These are phyloP conservation scores for Aspergillus brunneoviolaceus DNA, from an alignment of 2,329 filamentous ascomycete genomes.

Conservation along the genomic window DNA sequence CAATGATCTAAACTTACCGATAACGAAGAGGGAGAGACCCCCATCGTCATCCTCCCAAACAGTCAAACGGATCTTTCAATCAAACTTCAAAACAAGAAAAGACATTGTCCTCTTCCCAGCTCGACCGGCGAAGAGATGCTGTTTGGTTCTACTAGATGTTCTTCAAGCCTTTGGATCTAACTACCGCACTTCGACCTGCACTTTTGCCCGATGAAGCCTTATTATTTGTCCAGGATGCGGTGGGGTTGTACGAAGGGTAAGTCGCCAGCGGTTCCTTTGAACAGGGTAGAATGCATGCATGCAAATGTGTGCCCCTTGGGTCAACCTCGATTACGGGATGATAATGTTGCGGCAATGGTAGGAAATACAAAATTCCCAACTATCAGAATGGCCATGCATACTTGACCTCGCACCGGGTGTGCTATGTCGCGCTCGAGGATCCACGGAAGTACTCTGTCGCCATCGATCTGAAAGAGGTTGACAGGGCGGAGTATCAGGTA, in stretches of 20 bases:
- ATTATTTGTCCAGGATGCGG: conserved; percentile 94
- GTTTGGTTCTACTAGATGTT: conserved; percentile 74
- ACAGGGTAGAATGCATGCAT: not conserved
- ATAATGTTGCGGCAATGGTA: conserved; percentile 40
- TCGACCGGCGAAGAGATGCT: conserved; percentile 21
- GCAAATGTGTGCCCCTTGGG: not conserved
- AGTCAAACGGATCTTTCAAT: too few species aligned
- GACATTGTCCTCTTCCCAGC: conserved; percentile 10
- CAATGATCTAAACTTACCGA: conserved; percentile 1
- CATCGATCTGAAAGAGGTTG: conserved; percentile 85
- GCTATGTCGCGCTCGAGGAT: conserved; percentile 88
- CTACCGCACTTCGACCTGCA: conserved; percentile 88
- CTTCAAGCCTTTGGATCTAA: conserved; percentile 92
- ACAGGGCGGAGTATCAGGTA: conserved; percentile 87
- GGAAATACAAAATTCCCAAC: conserved; percentile 91
- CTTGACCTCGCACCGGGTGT: conserved; percentile 89
- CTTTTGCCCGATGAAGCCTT: conserved; percentile 91
- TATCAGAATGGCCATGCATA: conserved; percentile 97
- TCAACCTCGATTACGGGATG: not conserved
- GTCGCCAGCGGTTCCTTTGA: conserved; percentile 33
- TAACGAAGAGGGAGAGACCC: conserved; percentile 2
- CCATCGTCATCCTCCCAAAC: not conserved
- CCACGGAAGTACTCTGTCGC: conserved; percentile 81
- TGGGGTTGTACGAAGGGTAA: conserved; percentile 96
- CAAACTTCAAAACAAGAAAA: too few species aligned